These are phyloP conservation scores for Sporothrix schenckii DNA, from an alignment of 2,329 filamentous ascomycete genomes.

Conservation along the genomic window DNA sequence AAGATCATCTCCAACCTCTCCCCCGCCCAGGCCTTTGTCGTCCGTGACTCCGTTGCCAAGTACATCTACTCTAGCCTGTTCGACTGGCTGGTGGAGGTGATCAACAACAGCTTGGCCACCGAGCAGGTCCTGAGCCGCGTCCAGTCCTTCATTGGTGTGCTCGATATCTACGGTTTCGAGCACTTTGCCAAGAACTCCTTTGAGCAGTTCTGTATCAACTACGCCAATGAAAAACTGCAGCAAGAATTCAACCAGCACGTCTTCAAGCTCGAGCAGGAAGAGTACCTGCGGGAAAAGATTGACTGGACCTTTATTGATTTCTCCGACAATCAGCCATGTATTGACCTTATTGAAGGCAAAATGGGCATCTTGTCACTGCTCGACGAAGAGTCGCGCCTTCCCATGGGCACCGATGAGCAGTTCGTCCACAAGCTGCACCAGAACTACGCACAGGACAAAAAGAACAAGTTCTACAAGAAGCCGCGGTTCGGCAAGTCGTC, in stretches of 20 bases:
- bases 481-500: conserved; percentile 95
- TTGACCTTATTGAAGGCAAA: conserved; percentile 96
- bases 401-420: conserved; percentile 96
- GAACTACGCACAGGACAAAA: conserved; percentile 87
- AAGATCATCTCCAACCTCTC: conserved; percentile 97
- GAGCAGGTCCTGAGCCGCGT: conserved; percentile 83
- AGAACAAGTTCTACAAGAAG: conserved; percentile 97
- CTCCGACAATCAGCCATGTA: conserved; percentile 98
- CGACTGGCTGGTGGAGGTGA: conserved; percentile 98
- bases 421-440: conserved; percentile 96
- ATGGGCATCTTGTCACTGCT: conserved; percentile 88
- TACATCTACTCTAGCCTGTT: conserved; percentile 98
- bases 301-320: conserved; percentile 99
- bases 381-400: conserved; percentile 93
- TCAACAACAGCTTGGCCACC: conserved; percentile 87
- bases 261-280: conserved; percentile 98
- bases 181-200: conserved; percentile 99
- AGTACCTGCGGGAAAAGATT: conserved; percentile 93
- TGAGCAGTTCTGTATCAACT: conserved; percentile 99
- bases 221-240: conserved; percentile 98
- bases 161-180: conserved; percentile 99
- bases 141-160: conserved; percentile 90
- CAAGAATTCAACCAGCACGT: conserved; percentile 99
- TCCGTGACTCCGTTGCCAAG: conserved; percentile 96
- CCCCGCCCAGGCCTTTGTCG: conserved; percentile 89